Evolutionary conservation across 306 rosid species (phyloP), one percentile per base, ranked within the genome.

Genomic region (Arachis stenosperma): DNA sequence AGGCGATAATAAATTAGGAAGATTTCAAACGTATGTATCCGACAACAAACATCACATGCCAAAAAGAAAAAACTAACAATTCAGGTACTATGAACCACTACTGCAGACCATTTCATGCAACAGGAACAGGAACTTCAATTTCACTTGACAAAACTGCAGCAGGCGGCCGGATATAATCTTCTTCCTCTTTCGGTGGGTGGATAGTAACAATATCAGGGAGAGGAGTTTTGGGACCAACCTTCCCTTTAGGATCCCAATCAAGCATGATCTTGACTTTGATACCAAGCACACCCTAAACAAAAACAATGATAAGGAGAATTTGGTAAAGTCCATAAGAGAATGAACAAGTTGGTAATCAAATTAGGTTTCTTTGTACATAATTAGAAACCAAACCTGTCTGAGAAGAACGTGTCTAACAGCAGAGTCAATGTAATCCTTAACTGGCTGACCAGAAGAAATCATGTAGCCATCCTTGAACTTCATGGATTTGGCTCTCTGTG

Each of bases 381-480:
- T 1, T 1, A 41, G 33, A 54, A 60, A 33, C 84, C 13, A 71
- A 46, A 90, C 91, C 96, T 90, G 90, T 86, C 96, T 79, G 8
- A 90, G 92, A 9, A 90, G 89, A 5, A 90, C 92, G 29, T 88
- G 96, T 84, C 92, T 86, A 8, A 90, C 89, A 11, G 90, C 90
- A 3, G 92, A 74, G 70, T 90, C 90, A 1, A 90, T 90, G 51
- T 90, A 88, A 37, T 90, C 96, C 29, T 88, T 88, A 8, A 88
- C 92, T 11, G 92, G 90, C 74, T 90, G 90, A 65, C 96, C 90
- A 2, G 92, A 90, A 44, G 92, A 90, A 42, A 90, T 90, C 92
- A 90, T 90, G 55, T 88, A 88, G 1, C 89, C 91, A 9, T 90
- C 96, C 67, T 90, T 90, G 77, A 90, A 90, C 81, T 90, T 90